Evolutionary conservation across 73 alveolate genomes (phyloP).

Genomic region (Tetrahymena elliotti): DNA sequence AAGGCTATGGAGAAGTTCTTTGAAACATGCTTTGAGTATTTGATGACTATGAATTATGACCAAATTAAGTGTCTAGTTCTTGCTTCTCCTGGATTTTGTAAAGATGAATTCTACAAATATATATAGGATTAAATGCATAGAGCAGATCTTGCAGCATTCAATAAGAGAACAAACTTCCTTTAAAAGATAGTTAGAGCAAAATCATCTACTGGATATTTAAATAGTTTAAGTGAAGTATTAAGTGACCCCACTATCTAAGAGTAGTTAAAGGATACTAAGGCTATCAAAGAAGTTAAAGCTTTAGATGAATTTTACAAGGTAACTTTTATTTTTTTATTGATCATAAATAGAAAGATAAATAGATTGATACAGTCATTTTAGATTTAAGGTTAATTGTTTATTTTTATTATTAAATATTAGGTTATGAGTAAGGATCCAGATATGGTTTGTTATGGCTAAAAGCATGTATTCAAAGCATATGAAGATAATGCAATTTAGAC

Average conservation of each 20-base stretch:
- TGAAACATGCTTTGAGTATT: conserved; percentile 7
- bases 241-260: conserved; percentile 11
- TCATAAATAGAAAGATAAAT: not conserved
- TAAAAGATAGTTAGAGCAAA: conserved; percentile 10
- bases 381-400: not conserved
- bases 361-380: not conserved
- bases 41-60: not conserved
- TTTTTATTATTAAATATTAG: not conserved
- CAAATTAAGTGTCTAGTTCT: conserved; percentile 16
- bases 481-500: conserved; percentile 17
- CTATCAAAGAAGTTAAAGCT: conserved; percentile 15
- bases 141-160: not conserved
- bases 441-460: conserved; percentile 22
- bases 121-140: not conserved
- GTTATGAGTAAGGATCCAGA: conserved; percentile 6
- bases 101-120: not conserved
- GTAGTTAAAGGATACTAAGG: conserved; percentile 21
- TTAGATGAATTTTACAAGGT: conserved; percentile 13
- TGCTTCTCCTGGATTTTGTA: conserved; percentile 24
- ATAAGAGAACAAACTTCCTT: not conserved
- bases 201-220: conserved; percentile 18
- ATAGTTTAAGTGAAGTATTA: conserved; percentile 30
- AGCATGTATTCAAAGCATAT: conserved; percentile 11
- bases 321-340: no score
- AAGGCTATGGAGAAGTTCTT: conserved; percentile 27